Evolutionary conservation across 2,329 filamentous ascomycete species (phyloP).

Genomic region (Scedosporium aurantiacum): DNA sequence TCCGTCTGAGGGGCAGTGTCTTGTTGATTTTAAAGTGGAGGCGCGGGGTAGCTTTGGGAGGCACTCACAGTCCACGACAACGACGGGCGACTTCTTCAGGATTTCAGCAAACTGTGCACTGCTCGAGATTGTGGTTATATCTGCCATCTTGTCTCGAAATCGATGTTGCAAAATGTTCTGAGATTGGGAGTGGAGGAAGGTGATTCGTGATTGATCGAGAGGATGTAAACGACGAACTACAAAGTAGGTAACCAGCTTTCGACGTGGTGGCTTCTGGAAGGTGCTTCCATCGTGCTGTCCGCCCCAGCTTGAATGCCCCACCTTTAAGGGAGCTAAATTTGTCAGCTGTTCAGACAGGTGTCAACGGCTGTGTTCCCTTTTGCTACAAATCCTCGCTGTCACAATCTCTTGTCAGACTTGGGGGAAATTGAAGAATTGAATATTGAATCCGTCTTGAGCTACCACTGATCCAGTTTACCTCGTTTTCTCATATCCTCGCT

Average conservation of each 20-base stretch:
- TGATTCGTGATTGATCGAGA: not conserved
- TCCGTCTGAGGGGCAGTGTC: no score
- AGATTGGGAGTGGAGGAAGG: not conserved
- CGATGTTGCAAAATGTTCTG: not conserved
- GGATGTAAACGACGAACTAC: not conserved
- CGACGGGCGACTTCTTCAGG: constrained; percentile 62
- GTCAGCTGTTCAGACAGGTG: not conserved
- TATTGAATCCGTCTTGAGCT: no score
- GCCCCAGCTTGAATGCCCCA: not conserved
- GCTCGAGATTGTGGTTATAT: constrained; percentile 25
- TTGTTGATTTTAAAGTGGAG: not conserved
- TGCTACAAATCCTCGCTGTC: not conserved
- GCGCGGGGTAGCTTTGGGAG: constrained; percentile 13
- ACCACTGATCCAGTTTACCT: no score
- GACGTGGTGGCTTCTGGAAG: not conserved
- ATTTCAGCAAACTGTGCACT: constrained; percentile 55
- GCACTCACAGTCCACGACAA: constrained; percentile 78
- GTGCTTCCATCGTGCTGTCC: not conserved
- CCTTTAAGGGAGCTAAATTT: not conserved
- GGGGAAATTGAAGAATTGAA: no score
- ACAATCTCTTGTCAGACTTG: no score
- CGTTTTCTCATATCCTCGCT: no score
- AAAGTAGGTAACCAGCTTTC: not conserved
- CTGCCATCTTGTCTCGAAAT: not conserved
- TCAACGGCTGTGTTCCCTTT: not conserved